Evolutionary conservation across 345 rosid genomes (phyloP).

Genomic region (Populus pruinosa): DNA sequence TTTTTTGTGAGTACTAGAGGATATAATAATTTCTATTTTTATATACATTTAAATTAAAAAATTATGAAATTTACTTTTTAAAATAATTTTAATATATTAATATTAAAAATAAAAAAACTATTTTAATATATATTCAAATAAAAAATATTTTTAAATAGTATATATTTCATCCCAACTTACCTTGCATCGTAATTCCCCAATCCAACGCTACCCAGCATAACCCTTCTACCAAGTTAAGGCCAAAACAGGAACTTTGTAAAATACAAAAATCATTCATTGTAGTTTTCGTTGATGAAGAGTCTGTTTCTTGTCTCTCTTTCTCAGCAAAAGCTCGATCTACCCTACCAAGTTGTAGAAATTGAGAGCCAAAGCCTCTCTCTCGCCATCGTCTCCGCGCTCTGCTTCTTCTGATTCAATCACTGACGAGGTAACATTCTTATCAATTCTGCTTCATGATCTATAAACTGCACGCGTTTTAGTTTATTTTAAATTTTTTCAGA

Average conservation of each 20-base stretch:
- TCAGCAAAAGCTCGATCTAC: slow-evolving; percentile 15
- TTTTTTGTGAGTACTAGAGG: no score
- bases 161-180: no score
- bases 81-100: no score
- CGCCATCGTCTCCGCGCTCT: not conserved
- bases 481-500: not conserved
- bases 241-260: slow-evolving; percentile 15
- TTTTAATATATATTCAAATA: no score
- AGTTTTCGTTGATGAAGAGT: slow-evolving; percentile 22
- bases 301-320: not conserved
- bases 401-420: not conserved
- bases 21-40: no score
- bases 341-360: slow-evolving; percentile 4
- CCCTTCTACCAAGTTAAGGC: not conserved
- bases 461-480: not conserved
- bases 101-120: no score
- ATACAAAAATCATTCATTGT: slow-evolving; percentile 19
- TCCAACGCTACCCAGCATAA: not conserved
- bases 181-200: not conserved
- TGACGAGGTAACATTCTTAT: slow-evolving; percentile 7
- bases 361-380: not conserved
- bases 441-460: slow-evolving; percentile 6
- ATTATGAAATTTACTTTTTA: no score
- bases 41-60: no score
- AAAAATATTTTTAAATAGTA: no score